A percentile compares a stretch with the other conserved stretches of the same genome.
phyloP scores from a whole-genome alignment of 1,284 basidiomycete species.

The Puccinia coronata region DNA sequence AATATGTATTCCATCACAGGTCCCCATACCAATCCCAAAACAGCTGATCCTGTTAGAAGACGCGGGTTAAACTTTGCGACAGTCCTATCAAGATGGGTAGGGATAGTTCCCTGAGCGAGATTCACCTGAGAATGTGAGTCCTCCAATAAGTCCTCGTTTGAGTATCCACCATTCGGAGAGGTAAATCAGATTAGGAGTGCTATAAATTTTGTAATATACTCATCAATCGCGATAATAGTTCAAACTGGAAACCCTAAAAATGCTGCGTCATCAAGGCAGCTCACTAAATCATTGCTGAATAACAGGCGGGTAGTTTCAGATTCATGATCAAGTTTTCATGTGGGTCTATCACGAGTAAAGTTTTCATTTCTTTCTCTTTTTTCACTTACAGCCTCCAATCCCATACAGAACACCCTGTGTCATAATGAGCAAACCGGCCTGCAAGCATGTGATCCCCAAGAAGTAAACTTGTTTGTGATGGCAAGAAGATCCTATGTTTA shows the following conservation, averaged over 20 bases:
- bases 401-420: constrained; percentile 36
- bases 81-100: not conserved
- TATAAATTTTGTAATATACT: not conserved
- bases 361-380: too few relatives aligned
- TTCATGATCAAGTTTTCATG: not conserved
- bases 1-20: constrained; percentile 27
- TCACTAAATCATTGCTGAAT: constrained; percentile 36
- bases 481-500: not conserved
- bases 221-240: not conserved
- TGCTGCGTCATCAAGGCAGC: not conserved
- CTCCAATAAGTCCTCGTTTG: constrained; percentile 24
- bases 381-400: constrained; percentile 38
- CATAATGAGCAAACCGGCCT: constrained; percentile 18
- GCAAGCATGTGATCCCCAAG: not conserved
- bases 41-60: constrained; percentile 27
- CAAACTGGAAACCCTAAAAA: not conserved
- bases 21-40: constrained; percentile 17
- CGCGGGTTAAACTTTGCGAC: not conserved
- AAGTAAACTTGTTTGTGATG: not conserved
- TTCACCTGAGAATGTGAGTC: constrained; percentile 34
- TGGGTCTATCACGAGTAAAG: not conserved
- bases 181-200: constrained; percentile 26
- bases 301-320: not conserved
- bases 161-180: constrained; percentile 40
- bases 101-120: not conserved